A percentile compares a stretch with the other conserved stretches of the same genome.
phyloP scores from a whole-genome alignment of 371 early-diverging fungal genomes.

The Apophysomyces sp. region DNA sequence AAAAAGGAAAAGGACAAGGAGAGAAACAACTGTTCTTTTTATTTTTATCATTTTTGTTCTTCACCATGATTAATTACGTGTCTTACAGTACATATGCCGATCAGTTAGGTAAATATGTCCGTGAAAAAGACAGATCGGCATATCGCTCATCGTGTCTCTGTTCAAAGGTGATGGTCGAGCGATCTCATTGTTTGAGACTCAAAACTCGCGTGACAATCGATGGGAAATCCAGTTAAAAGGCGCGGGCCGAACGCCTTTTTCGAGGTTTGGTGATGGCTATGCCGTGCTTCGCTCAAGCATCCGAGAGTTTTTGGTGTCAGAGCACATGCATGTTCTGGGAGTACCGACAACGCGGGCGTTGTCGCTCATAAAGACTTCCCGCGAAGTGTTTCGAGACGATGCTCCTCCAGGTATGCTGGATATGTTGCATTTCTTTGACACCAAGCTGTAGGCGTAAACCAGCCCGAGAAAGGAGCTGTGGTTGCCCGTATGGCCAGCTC shows the following conservation, averaged over 20 bases:
- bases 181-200: constrained; percentile 67
- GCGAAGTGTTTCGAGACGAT: constrained; percentile 70
- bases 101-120: constrained; percentile 72
- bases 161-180: constrained; percentile 90
- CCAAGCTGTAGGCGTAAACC: constrained; percentile 12
- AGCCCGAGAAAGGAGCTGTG: constrained; percentile 73
- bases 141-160: no score
- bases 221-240: constrained; percentile 90
- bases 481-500: constrained; percentile 77
- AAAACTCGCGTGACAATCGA: constrained; percentile 33
- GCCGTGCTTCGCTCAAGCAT: constrained; percentile 82
- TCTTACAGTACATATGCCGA: constrained; percentile 66
- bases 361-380: constrained; percentile 61
- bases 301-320: constrained; percentile 85
- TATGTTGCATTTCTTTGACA: not conserved
- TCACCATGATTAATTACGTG: no score
- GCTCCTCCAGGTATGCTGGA: constrained; percentile 18
- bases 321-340: constrained; percentile 73
- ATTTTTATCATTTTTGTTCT: no score
- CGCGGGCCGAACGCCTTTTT: constrained; percentile 85
- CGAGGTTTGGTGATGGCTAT: constrained; percentile 87
- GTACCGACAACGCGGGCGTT: constrained; percentile 83
- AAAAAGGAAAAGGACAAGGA: not conserved
- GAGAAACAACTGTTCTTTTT: not conserved
- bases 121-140: no score